Base-by-base conservation (phyloP, 2,329 filamentous ascomycete species). In the Sphaerostilbella broomeana region DNA sequence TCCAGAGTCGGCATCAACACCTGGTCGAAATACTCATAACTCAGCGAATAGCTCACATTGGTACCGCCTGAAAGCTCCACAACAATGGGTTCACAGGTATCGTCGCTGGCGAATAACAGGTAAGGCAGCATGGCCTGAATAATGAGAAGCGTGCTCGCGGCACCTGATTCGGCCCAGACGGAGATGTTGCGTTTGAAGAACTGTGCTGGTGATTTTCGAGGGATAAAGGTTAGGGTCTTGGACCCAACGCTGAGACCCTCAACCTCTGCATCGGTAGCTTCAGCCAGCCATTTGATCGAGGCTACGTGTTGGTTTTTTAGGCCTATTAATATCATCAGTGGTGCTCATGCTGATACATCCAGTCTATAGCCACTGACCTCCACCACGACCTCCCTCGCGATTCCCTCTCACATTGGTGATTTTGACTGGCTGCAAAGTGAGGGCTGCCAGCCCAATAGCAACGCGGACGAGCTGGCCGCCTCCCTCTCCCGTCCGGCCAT, bases 1-100 rank as follows among this genome's bases (percentile, higher is more conserved):
- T 74, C 62, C 1, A 81, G 57, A 1, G 65, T 61, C 3, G 77
- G 77, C 21, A 79, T 57, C 1, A 81, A 62, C 1, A 81, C 70
- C 49, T 80, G 77, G 49, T 78, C 73, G 4, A 80, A 58, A 50
- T 81, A 82, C 50, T 82, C 77, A 43, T 67, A 79, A n/a, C 69
- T 75, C 1, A 68, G 62, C 1, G 75, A 77, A 50, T 68, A 77
- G 8, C 64, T 61, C 3, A 75, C 70, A 46, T 81, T 80, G 1
- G 77, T 80, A 12, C 77, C 77, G 5, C 77, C 77, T 2, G 67
- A 63, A 6, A 81, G 68, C 13, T 66, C 63, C 5, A 80, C 48
- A 20, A 64, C 63, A 16, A 79, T 59, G 2, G 68, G 64, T 18
- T 68, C 61, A 6, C 50, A 55, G n/a, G 45, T 52, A 6, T 61